Evolutionary conservation across 345 rosid species (phyloP).

Genomic region (Aurinia saxatilis): DNA sequence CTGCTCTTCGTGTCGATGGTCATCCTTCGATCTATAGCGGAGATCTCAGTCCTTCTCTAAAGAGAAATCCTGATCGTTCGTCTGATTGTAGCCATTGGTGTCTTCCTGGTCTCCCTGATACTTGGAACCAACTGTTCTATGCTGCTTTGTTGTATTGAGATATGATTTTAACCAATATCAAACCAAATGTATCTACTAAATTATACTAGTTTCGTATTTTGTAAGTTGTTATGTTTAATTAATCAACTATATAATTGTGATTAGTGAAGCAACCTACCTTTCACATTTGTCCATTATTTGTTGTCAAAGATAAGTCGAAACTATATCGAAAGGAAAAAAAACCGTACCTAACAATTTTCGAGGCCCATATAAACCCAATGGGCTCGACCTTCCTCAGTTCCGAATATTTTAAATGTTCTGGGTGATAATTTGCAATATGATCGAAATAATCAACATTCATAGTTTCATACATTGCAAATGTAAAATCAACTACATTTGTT

Average conservation of each 20-base stretch:
- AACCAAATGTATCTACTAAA: conserved; percentile 19
- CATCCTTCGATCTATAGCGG: conserved; percentile 97
- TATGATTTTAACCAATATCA: neutral
- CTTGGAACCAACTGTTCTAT: conserved; percentile 83
- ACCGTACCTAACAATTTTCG: neutral
- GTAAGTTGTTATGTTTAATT: conserved; percentile 9
- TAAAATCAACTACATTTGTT: too few species aligned
- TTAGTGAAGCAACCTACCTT: neutral
- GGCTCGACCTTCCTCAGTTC: too few species aligned
- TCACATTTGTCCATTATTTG: neutral
- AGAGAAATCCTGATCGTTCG: conserved; percentile 57
- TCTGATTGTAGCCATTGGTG: conserved; percentile 99
- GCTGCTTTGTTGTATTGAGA: conserved; percentile 48
- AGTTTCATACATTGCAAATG: too few species aligned
- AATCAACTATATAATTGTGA: conserved; percentile 14
- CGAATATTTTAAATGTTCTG: too few species aligned
- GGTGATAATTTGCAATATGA: too few species aligned
- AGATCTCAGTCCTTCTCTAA: conserved; percentile 53
- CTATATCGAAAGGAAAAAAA: too few species aligned
- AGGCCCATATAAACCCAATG: neutral
- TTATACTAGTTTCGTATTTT: neutral
- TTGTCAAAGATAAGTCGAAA: neutral
- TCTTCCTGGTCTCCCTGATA: conserved; percentile 95
- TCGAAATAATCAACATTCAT: too few species aligned
- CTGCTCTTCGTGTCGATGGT: conserved; percentile 76